Evolutionary conservation across 2,329 filamentous ascomycete species (phyloP).

Genomic region (Helotiales sp.): DNA sequence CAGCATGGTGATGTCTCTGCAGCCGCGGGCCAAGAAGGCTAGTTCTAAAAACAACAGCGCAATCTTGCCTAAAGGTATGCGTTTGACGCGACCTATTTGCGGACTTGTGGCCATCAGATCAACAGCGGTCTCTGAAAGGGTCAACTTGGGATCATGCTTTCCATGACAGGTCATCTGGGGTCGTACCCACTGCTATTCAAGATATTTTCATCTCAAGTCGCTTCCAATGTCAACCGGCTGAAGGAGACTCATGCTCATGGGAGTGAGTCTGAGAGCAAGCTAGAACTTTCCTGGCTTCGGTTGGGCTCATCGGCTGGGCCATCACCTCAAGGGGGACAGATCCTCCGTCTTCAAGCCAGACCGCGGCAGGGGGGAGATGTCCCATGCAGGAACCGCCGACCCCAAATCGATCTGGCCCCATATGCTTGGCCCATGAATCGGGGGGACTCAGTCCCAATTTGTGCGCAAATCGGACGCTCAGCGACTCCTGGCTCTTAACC

Average conservation of each 20-base stretch:
- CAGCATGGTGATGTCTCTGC: too few species aligned
- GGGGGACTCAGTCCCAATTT: too few species aligned
- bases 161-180: neutral
- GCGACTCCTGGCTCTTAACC: neutral
- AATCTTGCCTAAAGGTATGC: neutral
- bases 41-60: neutral
- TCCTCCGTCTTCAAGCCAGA: neutral
- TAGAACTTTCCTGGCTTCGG: neutral
- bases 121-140: neutral
- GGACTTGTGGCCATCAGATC: constrained; percentile 1
- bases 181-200: neutral
- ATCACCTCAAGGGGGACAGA: neutral
- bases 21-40: neutral
- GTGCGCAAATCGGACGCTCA: constrained; percentile 12
- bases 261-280: neutral
- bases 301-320: neutral
- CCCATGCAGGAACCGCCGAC: constrained; percentile 10
- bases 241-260: neutral
- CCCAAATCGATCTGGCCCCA: constrained; percentile 9
- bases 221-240: neutral
- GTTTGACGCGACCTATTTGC: neutral
- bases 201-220: neutral
- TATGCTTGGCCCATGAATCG: constrained; percentile 10
- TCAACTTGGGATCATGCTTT: neutral
- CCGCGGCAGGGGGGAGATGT: too few species aligned